Evolutionary conservation across 306 rosid genomes (phyloP).

Genomic region (Vicia sativa): DNA sequence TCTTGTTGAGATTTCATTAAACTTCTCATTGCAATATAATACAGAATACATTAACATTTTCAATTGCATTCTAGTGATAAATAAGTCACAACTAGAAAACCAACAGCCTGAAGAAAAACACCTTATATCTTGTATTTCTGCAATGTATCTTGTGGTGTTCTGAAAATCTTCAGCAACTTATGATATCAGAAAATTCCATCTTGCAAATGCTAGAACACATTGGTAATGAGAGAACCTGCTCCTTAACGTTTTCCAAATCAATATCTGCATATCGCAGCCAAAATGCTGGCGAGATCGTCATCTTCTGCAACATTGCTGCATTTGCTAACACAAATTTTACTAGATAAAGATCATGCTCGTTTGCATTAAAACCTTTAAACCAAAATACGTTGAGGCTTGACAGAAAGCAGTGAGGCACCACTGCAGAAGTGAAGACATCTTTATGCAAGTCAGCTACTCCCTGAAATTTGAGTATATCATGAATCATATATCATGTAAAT

Average conservation of each 20-base stretch:
- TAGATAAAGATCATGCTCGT: constrained; percentile 40
- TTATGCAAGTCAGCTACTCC: constrained; percentile 43
- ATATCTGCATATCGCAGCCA: constrained; percentile 38
- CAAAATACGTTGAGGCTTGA: constrained; percentile 35
- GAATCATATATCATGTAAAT: neutral
- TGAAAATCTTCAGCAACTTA: constrained; percentile 10
- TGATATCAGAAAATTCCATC: constrained; percentile 28
- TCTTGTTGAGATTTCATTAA: neutral
- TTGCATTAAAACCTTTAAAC: constrained; percentile 34
- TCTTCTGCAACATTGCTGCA: constrained; percentile 38
- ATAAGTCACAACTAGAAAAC: neutral
- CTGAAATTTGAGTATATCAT: constrained; percentile 28
- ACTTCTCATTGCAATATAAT: neutral
- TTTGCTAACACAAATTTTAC: constrained; percentile 33
- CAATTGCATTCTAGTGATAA: too few species aligned
- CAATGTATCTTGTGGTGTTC: neutral
- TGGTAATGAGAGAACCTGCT: constrained; percentile 38
- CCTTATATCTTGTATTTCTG: too few species aligned
- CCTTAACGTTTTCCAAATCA: constrained; percentile 41
- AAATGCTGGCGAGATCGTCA: constrained; percentile 33
- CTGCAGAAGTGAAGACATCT: constrained; percentile 28
- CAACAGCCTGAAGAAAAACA: too few species aligned
- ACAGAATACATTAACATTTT: neutral
- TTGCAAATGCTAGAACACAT: constrained; percentile 34
- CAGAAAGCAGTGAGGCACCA: constrained; percentile 44